Evolutionary conservation across 495 filamentous ascomycete genomes (phyloP).

Genomic region (Cryomyces antarcticus): DNA sequence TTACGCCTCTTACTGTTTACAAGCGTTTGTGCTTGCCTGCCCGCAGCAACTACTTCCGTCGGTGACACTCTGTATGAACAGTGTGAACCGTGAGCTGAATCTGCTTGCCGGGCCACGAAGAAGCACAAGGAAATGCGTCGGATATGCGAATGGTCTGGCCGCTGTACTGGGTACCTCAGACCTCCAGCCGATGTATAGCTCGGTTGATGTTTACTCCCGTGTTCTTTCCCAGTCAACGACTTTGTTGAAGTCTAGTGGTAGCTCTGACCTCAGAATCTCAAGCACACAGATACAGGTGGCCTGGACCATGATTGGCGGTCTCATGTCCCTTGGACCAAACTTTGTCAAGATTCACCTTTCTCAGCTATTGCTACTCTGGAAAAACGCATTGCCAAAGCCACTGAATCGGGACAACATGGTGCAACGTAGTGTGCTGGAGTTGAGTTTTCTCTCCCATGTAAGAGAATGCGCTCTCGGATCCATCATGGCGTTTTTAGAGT

Average conservation of each 20-base stretch:
- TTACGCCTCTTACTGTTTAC: slow-evolving; percentile 64
- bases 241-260: slow-evolving; percentile 79
- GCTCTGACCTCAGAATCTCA: slow-evolving; percentile 75
- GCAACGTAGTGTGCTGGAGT: slow-evolving; percentile 62
- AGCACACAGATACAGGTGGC: slow-evolving; percentile 93
- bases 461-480: slow-evolving; percentile 87
- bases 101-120: slow-evolving; percentile 57
- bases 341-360: slow-evolving; percentile 98
- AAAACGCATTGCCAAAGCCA: slow-evolving; percentile 90
- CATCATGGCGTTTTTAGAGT: slow-evolving; percentile 79
- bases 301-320: slow-evolving; percentile 88
- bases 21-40: slow-evolving; percentile 70
- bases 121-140: slow-evolving; percentile 66
- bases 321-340: slow-evolving; percentile 92
- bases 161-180: slow-evolving; percentile 80
- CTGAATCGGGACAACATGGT: slow-evolving; percentile 71
- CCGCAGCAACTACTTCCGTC: slow-evolving; percentile 82
- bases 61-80: slow-evolving; percentile 92
- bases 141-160: slow-evolving; percentile 83
- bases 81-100: slow-evolving; percentile 65
- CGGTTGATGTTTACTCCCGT: slow-evolving; percentile 82
- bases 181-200: slow-evolving; percentile 76
- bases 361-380: slow-evolving; percentile 90
- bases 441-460: slow-evolving; percentile 84
- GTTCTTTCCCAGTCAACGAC: slow-evolving; percentile 81